Evolutionary conservation across 768 basidiomycete species (phyloP), one percentile per base, ranked within the genome.

Genomic region (Boletus subcaerulescens): DNA sequence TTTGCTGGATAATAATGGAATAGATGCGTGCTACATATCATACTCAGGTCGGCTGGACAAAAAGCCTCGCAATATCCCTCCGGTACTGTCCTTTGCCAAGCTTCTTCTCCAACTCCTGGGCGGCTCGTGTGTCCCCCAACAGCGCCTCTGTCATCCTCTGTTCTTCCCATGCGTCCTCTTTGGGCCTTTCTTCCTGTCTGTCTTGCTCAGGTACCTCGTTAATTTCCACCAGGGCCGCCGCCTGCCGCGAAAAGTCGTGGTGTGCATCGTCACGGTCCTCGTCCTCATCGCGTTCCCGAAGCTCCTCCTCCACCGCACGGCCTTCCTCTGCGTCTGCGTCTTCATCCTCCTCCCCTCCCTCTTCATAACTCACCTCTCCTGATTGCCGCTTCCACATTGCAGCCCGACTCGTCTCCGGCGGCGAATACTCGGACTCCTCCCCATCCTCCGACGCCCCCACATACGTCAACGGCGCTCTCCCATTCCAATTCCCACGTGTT

Each of bases 381-480:
- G 52, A 53, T 15, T 53, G 55, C 13, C 57, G 60, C 31, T 61
- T 71, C 60, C 66, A 70, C 45, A 54, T 41, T 24, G 68, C 66
- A 17, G 68, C 66, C 36, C 58, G 59, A 39, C 64, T 70, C 35
- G 62, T 70, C 57, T 60, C 59, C 1, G 68, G 68, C 2, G 69
- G 70, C 18, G 38, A 56, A 57, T 70, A 71, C 26, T 70, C 65
- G 0, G 58, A 59, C 2, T 47, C 55, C 11, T 53, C 59, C 5
- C 52, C 63, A 8, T 57, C 63, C 11, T 58, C 52, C 15, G 56
- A 57, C 4, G 45, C 50, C 22, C 42, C 43, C 42, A 57, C 61
- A 14, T 61, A 60, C 43, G 48, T 48, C 46, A 65, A 31, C 33
- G 12, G 26, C 11, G 40, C 29, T 32, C 29, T 43, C 11, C 40